Evolutionary conservation across 495 filamentous ascomycete species (phyloP), one percentile per base, ranked within the genome.

Genomic region (Bathelium albidoporum): DNA sequence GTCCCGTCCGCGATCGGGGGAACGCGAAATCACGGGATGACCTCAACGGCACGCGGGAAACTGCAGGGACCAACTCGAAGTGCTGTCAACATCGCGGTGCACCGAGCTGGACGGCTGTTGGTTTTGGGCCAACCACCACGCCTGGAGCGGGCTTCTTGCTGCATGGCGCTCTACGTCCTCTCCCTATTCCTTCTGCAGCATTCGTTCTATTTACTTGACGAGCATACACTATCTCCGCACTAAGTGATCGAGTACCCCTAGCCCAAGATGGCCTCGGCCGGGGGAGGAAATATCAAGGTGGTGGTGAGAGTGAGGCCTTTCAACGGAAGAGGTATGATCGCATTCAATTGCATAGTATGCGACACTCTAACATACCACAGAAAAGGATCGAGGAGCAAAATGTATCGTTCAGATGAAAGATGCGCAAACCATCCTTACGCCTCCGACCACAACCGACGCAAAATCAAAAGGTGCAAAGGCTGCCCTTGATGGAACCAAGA

Each of bases 201-300:
- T 3, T 16, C 24, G 9, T 55, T 29, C 22, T 2, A 28, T 9
- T 55, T 5, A 24, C 20, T 29, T 24, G 4, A 29, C 2, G 20
- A 11, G 20, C 49, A 26, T 2, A 20, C n/a, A 24, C 20, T 11
- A 26, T 29, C 2, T 29, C 49, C 24, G 49, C 49, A 24, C 24
- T 55, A 24, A 29, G 22, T 55, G 49, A 24, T 55, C 49, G 7
- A 29, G 22, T 55, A 5, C 22, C 5, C 44, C 29, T 55, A 29
- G 29, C 34, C 61, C 72, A 78, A 69, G 75, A 91, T 91, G 88
- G 82, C 87, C 77, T 83, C 87, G 73, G 82, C 79, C 64, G 88
- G 87, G 62, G 91, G 89, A 75, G 94, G 94, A 76, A 99, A 99
- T 74, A 99, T 99, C 75, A 99, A 97, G 88, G 94, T 99, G 79